A percentile compares a stretch with the other conserved stretches of the same genome.
phyloP scores from a whole-genome alignment of 805 yeast species.

The Suhomyces emberorum region DNA sequence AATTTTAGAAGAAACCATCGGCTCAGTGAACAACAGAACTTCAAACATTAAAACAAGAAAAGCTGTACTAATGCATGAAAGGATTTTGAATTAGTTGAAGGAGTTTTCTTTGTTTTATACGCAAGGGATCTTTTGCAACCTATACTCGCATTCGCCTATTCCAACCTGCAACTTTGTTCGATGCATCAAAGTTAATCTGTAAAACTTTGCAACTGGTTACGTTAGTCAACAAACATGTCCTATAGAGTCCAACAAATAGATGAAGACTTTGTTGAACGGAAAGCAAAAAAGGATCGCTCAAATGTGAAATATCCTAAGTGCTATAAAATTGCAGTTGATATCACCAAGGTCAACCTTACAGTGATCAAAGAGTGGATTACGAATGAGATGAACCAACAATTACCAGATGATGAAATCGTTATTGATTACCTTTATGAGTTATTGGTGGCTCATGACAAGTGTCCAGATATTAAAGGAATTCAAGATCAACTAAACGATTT shows the following conservation, averaged over 20 bases:
- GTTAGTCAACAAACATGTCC: too few species aligned
- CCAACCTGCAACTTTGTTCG: too few species aligned
- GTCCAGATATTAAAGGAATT: slow-evolving; percentile 39
- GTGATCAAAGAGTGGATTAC: slow-evolving; percentile 43
- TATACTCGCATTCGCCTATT: too few species aligned
- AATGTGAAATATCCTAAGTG: slow-evolving; percentile 30
- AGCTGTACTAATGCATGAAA: too few species aligned
- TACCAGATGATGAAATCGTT: slow-evolving; percentile 53
- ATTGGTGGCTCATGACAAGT: slow-evolving; percentile 25
- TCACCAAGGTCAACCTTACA: slow-evolving; percentile 34
- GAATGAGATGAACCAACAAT: slow-evolving; percentile 25
- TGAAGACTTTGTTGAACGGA: slow-evolving; percentile 11
- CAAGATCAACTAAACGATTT: slow-evolving; percentile 45
- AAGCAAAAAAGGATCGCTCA: slow-evolving; percentile 11
- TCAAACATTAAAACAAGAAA: too few species aligned
- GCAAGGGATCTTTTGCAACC: too few species aligned
- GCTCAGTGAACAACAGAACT: too few species aligned
- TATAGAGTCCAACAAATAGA: slow-evolving; percentile 16
- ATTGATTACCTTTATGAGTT: slow-evolving; percentile 45
- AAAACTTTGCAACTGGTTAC: too few species aligned
- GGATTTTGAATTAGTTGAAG: too few species aligned
- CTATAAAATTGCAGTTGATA: slow-evolving; percentile 34
- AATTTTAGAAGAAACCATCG: too few species aligned
- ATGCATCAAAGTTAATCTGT: too few species aligned
- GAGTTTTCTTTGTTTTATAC: too few species aligned